Base-by-base conservation (phyloP, 169 alveolate species). In the Plasmodium malariae region DNA sequence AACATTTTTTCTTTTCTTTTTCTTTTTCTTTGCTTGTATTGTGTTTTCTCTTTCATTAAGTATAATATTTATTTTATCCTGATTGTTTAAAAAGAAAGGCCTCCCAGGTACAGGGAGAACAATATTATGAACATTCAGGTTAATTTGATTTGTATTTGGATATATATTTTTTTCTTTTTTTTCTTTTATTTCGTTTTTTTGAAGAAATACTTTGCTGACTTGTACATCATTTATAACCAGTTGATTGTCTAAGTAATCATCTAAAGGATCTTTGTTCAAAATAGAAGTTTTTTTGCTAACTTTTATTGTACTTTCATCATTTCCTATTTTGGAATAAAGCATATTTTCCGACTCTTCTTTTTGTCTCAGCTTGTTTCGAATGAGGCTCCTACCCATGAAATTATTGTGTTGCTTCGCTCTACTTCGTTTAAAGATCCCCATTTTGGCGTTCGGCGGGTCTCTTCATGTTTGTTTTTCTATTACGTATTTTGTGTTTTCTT, bases 21-120 rank as follows among this genome's bases (percentile, higher is more conserved):
- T 36, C 28, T 36, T 51, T 49, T 21, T 40, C 24, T 72, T 70
- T 45, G 2, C 65, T 32, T 43, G 30, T n/a, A 21, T 40, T 14
- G 32, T 43, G 12, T 54, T 59, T 21, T 24, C 49, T 34, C 54
- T 59, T 40, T 88, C 59, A 36, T 74, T 70, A n/a, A 34, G 43
- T 40, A 65, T 37, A 6, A 65, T 63, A 32, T 86, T 83, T 3
- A 83, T 71, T 67, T 74, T 88, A 26, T 89, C 88, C 19, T 93
- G 94, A 21, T 88, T 54, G 12, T 34, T 76, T 40, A 93, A 91
- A 69, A 69, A 86, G 11, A 93, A 70, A 6, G 93, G 88, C 14
- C 93, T 73, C 6, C 94, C 94, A 36, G 93, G 96, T 76, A 94
- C 92, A 32, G 91, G 93, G 60, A 92, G 48, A 60, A 92, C 92